A percentile compares a stretch with the other conserved stretches of the same genome.
phyloP scores from a whole-genome alignment of 148 eudicot genomes.

The Vaccinium corymbosum region DNA sequence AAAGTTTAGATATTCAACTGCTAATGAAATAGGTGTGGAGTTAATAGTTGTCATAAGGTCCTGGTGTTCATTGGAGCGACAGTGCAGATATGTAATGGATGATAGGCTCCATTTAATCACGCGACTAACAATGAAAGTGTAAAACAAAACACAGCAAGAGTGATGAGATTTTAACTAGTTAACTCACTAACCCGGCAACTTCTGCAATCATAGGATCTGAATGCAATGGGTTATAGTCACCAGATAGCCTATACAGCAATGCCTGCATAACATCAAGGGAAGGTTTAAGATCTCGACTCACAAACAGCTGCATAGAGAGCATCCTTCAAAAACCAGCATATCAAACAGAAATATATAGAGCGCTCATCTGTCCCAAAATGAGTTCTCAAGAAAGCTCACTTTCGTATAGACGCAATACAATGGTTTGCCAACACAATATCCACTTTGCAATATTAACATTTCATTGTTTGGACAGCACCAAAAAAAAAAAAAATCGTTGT shows the following conservation, averaged over 20 bases:
- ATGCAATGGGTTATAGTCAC: slow-evolving; percentile 95
- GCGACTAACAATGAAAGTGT: not conserved
- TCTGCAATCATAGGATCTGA: slow-evolving; percentile 76
- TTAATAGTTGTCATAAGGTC: not conserved
- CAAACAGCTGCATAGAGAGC: not conserved
- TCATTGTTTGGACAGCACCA: not conserved
- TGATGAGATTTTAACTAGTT: not conserved
- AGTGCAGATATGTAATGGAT: not conserved
- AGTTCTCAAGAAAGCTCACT: not conserved
- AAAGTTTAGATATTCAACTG: not conserved
- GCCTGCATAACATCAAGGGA: slow-evolving; percentile 53
- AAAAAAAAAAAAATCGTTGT: not conserved
- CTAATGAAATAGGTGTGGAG: not conserved
- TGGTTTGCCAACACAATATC: not conserved
- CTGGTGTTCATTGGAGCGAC: not conserved
- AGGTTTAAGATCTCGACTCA: not conserved
- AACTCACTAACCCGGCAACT: slow-evolving; percentile 61
- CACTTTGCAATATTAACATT: not conserved
- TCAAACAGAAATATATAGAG: not conserved
- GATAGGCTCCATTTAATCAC: not conserved
- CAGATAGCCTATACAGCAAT: slow-evolving; percentile 89
- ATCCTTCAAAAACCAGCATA: not conserved
- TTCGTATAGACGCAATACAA: not conserved
- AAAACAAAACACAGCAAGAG: not conserved
- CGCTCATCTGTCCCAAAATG: not conserved